These are phyloP conservation scores for Colletotrichum paranaense DNA, from an alignment of 2,329 filamentous ascomycete species.

Conservation along the genomic window DNA sequence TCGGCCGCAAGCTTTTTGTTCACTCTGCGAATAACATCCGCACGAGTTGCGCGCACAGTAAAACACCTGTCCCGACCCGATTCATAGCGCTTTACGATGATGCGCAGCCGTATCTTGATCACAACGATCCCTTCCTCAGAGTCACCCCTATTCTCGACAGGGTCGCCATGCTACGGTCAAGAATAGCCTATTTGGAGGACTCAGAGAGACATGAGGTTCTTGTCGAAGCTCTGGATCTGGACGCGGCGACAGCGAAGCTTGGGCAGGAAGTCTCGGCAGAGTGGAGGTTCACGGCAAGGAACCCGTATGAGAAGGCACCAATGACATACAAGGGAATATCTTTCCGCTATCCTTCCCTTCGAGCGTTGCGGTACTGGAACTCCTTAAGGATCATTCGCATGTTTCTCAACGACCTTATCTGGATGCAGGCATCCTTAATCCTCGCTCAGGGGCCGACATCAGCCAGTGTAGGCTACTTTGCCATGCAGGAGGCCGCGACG, in stretches of 20 bases:
- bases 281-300: slow-evolving; percentile 23
- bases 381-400: slow-evolving; percentile 40
- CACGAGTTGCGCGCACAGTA: slow-evolving; percentile 41
- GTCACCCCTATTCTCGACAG: slow-evolving; percentile 37
- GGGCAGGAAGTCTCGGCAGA: slow-evolving; percentile 11
- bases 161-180: slow-evolving; percentile 36
- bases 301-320: slow-evolving; percentile 1
- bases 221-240: slow-evolving; percentile 37
- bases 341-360: slow-evolving; percentile 37
- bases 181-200: background rate
- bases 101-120: slow-evolving; percentile 29
- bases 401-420: slow-evolving; percentile 39
- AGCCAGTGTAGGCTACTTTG: slow-evolving; percentile 9
- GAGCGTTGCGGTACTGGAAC: slow-evolving; percentile 41
- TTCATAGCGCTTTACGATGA: slow-evolving; percentile 37
- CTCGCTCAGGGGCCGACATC: slow-evolving; percentile 12
- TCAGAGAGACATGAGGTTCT: slow-evolving; percentile 28
- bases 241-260: slow-evolving; percentile 30
- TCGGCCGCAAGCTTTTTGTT: slow-evolving; percentile 38
- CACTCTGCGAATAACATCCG: slow-evolving; percentile 43
- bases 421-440: slow-evolving; percentile 3
- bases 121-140: slow-evolving; percentile 29
- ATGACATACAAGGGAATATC: slow-evolving; percentile 36
- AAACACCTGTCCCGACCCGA: slow-evolving; percentile 36
- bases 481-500: slow-evolving; percentile 18